A percentile compares a stretch with the other conserved stretches of the same genome.
Evolutionary conservation across 169 alveolate species (phyloP).

Genomic region (Eimeria sp.): DNA sequence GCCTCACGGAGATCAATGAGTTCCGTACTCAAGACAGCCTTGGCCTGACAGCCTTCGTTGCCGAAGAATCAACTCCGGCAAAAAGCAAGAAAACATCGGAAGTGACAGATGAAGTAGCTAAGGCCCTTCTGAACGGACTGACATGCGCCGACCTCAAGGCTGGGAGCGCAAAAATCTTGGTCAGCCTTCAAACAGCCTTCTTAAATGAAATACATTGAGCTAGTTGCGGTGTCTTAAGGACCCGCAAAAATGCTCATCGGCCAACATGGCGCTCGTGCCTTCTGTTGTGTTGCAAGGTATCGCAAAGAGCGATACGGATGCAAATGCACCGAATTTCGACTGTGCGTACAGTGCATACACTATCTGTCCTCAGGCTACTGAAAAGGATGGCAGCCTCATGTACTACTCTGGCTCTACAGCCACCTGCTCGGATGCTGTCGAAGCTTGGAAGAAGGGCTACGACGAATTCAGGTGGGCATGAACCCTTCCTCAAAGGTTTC

Average conservation of each 20-base stretch:
- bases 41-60: conserved; percentile 20
- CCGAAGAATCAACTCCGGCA: not conserved
- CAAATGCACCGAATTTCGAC: no score
- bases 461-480: not conserved
- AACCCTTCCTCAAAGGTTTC: not conserved
- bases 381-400: not conserved
- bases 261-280: not conserved
- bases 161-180: not conserved
- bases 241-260: not conserved
- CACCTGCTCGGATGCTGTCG: conserved; percentile 31
- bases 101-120: not conserved
- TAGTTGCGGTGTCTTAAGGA: not conserved
- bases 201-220: not conserved
- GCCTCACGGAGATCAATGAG: conserved; percentile 40
- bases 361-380: not conserved
- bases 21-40: conserved; percentile 34
- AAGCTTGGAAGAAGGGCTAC: conserved; percentile 12
- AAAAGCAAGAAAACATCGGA: not conserved
- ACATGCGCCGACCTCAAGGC: conserved; percentile 14
- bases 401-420: conserved; percentile 4
- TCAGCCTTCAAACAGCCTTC: not conserved
- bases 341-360: not conserved
- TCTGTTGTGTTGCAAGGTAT: not conserved
- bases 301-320: not conserved
- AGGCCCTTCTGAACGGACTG: not conserved